Evolutionary conservation across 2,329 filamentous ascomycete species (phyloP).

Genomic region (Proliferodiscus dingleyae): DNA sequence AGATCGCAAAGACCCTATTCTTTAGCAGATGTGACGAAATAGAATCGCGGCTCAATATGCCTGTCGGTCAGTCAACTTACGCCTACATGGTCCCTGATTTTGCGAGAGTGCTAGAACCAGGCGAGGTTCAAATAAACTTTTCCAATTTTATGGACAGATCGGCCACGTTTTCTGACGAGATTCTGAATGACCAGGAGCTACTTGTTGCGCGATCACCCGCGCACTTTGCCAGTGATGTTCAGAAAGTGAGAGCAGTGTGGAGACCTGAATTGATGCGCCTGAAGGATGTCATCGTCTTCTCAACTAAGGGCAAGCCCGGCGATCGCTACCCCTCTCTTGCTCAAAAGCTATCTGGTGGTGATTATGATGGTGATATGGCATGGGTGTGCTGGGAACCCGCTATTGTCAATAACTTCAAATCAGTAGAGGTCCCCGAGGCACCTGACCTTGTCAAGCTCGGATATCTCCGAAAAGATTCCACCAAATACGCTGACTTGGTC

Average conservation of each 20-base stretch:
- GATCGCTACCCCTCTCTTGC: conserved; percentile 59
- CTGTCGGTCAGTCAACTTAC: conserved; percentile 55
- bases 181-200: conserved; percentile 53
- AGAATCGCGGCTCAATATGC: conserved; percentile 55
- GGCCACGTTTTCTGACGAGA: conserved; percentile 47
- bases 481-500: conserved; percentile 31
- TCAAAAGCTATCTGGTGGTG: conserved; percentile 68
- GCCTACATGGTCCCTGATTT: conserved; percentile 68
- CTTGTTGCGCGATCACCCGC: conserved; percentile 67
- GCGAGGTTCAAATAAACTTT: conserved; percentile 65
- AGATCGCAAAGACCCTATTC: conserved; percentile 33
- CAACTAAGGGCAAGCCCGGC: conserved; percentile 45
- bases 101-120: conserved; percentile 51
- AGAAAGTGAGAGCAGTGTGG: conserved; percentile 58
- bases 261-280: conserved; percentile 59
- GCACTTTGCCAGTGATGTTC: conserved; percentile 66
- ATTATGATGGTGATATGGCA: conserved; percentile 75
- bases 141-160: conserved; percentile 53
- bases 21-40: conserved; percentile 24
- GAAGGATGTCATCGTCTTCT: conserved; percentile 77
- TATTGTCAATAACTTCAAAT: conserved; percentile 63
- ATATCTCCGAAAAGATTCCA: conserved; percentile 45
- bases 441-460: conserved; percentile 43
- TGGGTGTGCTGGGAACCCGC: conserved; percentile 71
- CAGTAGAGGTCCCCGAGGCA: conserved; percentile 45